Percentiles rank a stretch among this genome's conserved stretches.
These are phyloP conservation scores for Blastobotrys buckinghamii DNA, from an alignment of 1,139 yeast species.

Conservation along the genomic window DNA sequence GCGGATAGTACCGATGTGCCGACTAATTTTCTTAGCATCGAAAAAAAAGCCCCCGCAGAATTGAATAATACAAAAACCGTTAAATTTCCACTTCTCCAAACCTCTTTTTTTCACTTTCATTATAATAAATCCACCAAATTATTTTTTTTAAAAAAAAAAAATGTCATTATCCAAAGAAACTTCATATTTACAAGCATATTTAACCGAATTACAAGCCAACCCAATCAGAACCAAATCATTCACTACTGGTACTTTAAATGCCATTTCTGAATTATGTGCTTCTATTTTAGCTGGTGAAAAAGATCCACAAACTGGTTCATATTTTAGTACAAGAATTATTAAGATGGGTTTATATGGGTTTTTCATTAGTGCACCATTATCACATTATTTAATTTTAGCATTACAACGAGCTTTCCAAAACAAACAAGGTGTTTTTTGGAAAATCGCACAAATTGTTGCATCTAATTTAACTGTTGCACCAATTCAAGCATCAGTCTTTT, in stretches of 20 bases:
- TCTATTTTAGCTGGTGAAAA: conserved; percentile 35
- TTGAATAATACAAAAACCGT: background rate
- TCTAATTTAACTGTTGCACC: conserved; percentile 64
- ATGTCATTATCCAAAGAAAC: conserved; percentile 15
- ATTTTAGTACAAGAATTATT: conserved; percentile 42
- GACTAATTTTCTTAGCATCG: background rate
- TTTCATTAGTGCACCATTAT: conserved; percentile 63
- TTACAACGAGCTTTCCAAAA: conserved; percentile 35
- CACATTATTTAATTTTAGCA: conserved; percentile 44
- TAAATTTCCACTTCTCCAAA: background rate
- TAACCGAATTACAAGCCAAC: conserved; percentile 25
- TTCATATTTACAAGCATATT: conserved; percentile 20
- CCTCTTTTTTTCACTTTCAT: background rate
- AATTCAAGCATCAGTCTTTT: conserved; percentile 49
- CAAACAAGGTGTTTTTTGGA: conserved; percentile 32
- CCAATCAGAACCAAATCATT: conserved; percentile 34
- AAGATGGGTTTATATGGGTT: conserved; percentile 72
- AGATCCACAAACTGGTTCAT: conserved; percentile 34
- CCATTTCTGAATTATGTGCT: conserved; percentile 34
- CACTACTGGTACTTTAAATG: conserved; percentile 36
- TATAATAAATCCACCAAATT: too few relatives aligned
- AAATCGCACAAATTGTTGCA: conserved; percentile 53
- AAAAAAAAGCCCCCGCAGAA: background rate
- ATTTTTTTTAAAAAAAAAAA: background rate
- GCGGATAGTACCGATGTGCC: background rate